These are phyloP conservation scores for Cryptomeria japonica DNA, from an alignment of 75 land plant species.

Conservation along the genomic window DNA sequence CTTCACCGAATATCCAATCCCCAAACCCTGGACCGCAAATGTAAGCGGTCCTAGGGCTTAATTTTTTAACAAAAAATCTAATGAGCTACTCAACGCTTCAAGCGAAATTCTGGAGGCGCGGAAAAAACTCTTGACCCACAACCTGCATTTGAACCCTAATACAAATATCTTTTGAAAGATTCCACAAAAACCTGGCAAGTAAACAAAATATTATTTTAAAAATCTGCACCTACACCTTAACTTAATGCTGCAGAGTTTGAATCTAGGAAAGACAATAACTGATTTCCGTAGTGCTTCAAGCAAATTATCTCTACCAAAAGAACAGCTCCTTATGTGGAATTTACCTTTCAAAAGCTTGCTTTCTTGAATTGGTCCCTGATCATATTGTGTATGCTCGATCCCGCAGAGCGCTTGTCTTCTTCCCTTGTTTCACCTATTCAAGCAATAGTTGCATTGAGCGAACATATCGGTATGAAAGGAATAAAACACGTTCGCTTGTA, in stretches of 20 bases:
- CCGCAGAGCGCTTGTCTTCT: not conserved
- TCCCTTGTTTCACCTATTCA: not conserved
- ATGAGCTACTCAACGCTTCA: not conserved
- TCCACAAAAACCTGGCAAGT: not conserved
- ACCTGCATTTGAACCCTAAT: not conserved
- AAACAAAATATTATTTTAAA: not conserved
- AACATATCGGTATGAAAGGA: not conserved
- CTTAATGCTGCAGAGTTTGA: not conserved
- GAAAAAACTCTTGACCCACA: not conserved
- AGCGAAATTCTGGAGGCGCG: not conserved
- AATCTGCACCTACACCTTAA: not conserved
- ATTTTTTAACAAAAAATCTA: not conserved
- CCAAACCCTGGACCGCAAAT: not conserved
- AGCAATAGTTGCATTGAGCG: not conserved
- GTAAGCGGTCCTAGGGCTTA: not conserved
- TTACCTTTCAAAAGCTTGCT: not conserved
- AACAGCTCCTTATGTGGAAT: not conserved
- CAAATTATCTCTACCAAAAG: not conserved
- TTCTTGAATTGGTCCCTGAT: not conserved
- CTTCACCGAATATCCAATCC: not conserved
- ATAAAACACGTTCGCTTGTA: not conserved
- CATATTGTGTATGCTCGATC: not conserved
- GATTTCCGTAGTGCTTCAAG: not conserved
- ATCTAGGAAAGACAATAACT: not conserved
- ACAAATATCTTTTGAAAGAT: not conserved